A percentile compares a stretch with the other conserved stretches of the same genome.
phyloP scores from a whole-genome alignment of 495 filamentous ascomycete genomes.

The Diplogelasinospora grovesii region DNA sequence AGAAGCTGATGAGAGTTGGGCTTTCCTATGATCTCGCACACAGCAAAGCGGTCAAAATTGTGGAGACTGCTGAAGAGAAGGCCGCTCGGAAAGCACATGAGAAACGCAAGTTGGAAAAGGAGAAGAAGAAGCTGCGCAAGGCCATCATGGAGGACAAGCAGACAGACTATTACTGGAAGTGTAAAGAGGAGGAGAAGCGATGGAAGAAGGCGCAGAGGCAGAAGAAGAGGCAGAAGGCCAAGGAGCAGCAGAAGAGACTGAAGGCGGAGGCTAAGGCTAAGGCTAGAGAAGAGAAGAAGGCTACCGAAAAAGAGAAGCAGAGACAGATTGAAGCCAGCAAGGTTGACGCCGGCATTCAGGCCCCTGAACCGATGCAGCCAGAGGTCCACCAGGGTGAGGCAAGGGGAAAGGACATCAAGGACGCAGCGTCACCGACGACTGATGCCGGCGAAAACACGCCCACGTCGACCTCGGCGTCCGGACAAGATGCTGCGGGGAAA shows the following conservation, averaged over 20 bases:
- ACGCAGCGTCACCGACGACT: no score
- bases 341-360: slow-evolving; percentile 14
- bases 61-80: slow-evolving; percentile 62
- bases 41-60: slow-evolving; percentile 62
- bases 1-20: slow-evolving; percentile 78
- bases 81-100: slow-evolving; percentile 35
- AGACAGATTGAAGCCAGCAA: no score
- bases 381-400: no score
- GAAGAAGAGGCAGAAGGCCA: slow-evolving; percentile 26
- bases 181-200: slow-evolving; percentile 5
- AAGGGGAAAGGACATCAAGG: no score
- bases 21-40: slow-evolving; percentile 80
- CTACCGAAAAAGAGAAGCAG: slow-evolving; percentile 20
- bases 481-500: no score
- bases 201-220: slow-evolving; percentile 7
- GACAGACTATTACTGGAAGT: slow-evolving; percentile 10
- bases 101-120: slow-evolving; percentile 41
- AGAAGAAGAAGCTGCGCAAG: slow-evolving; percentile 34
- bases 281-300: slow-evolving; percentile 12
- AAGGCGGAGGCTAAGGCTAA: slow-evolving; percentile 12
- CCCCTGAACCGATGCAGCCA: no score
- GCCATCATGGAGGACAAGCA: slow-evolving; percentile 22
- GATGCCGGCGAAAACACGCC: no score
- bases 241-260: slow-evolving; percentile 19
- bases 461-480: no score